These are phyloP conservation scores for Sporisorium graminicola DNA, from an alignment of 1,284 basidiomycete genomes.

Conservation along the genomic window DNA sequence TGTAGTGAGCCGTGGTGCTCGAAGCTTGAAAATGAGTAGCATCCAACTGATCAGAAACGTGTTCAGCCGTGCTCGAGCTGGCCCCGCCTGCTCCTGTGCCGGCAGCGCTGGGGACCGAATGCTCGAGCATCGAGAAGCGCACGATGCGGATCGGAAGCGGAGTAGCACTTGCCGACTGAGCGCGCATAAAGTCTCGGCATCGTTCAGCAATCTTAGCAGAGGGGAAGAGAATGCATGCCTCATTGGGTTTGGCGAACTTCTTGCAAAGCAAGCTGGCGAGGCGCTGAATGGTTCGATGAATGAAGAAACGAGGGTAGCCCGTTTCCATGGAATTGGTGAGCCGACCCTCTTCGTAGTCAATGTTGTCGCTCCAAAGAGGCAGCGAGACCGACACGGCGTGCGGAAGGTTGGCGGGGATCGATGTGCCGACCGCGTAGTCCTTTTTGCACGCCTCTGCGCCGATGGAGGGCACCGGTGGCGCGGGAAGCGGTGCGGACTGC, in stretches of 20 bases:
- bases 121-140: slow-evolving; percentile 55
- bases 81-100: neutral
- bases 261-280: slow-evolving; percentile 49
- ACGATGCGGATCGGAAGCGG: slow-evolving; percentile 57
- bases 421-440: slow-evolving; percentile 50
- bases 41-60: slow-evolving; percentile 34
- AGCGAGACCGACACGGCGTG: slow-evolving; percentile 98
- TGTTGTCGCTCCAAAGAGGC: slow-evolving; percentile 91
- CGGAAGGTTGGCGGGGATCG: slow-evolving; percentile 69
- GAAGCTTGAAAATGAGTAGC: slow-evolving; percentile 23
- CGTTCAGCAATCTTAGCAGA: slow-evolving; percentile 54
- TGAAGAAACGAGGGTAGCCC: slow-evolving; percentile 98
- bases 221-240: slow-evolving; percentile 62
- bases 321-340: slow-evolving; percentile 85
- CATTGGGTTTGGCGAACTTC: slow-evolving; percentile 56
- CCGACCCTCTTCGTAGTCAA: slow-evolving; percentile 92
- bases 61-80: slow-evolving; percentile 45
- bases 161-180: slow-evolving; percentile 22
- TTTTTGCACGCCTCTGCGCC: slow-evolving; percentile 28
- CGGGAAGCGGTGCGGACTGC: slow-evolving; percentile 30
- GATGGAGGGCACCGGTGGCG: slow-evolving; percentile 16
- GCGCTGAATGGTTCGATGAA: slow-evolving; percentile 87
- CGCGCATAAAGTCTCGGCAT: slow-evolving; percentile 63
- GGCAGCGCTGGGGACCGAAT: slow-evolving; percentile 14
- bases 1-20: slow-evolving; percentile 46